Evolutionary conservation across 2,329 filamentous ascomycete genomes (phyloP).

Genomic region (Fonsecaea pedrosoi): DNA sequence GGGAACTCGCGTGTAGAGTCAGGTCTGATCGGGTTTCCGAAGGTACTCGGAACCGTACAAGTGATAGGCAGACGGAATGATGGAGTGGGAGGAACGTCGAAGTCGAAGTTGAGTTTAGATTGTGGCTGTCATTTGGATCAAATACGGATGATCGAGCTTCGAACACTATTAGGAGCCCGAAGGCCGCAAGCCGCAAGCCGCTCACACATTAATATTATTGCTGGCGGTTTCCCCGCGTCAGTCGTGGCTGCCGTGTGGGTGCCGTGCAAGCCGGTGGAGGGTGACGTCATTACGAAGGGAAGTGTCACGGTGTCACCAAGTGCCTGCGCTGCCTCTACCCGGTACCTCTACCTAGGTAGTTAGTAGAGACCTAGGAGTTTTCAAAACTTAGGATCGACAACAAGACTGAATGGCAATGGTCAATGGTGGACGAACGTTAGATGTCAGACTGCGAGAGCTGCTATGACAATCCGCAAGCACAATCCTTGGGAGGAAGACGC

Average conservation of each 20-base stretch:
- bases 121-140: background rate
- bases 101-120: slow-evolving; percentile 15
- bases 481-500: slow-evolving; percentile 21
- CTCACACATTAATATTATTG: background rate
- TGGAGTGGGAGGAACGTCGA: background rate
- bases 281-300: background rate
- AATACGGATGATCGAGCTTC: background rate
- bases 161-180: background rate
- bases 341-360: background rate
- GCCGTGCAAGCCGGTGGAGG: background rate
- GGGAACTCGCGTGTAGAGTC: background rate
- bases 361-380: no score
- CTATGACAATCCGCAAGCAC: slow-evolving; percentile 26
- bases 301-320: background rate
- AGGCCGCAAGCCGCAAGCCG: no score
- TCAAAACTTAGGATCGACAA: background rate
- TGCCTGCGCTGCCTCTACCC: background rate
- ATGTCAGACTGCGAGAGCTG: background rate
- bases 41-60: background rate
- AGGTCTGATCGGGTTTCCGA: background rate
- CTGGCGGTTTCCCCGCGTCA: background rate
- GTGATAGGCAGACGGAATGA: background rate
- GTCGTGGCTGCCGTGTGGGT: background rate
- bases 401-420: background rate
- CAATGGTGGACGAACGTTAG: background rate